Evolutionary conservation across 2,329 filamentous ascomycete species (phyloP).

Genomic region (Orbilia brochopaga): DNA sequence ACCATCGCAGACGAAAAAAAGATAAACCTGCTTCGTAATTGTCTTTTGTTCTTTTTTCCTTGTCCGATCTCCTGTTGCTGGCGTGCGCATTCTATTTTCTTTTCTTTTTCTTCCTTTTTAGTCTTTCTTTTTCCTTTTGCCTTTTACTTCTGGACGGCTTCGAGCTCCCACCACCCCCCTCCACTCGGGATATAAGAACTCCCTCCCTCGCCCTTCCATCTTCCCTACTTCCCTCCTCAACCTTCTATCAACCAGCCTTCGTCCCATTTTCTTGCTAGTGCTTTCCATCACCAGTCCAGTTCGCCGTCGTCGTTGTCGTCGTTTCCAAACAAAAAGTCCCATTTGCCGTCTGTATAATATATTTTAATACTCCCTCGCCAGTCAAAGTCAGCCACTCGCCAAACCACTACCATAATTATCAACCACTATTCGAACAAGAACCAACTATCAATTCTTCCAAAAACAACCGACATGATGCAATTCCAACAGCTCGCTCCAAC

Average conservation of each 20-base stretch:
- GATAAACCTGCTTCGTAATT: not conserved
- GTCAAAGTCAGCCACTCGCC: conserved; percentile 30
- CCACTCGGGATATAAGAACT: conserved; percentile 53
- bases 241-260: conserved; percentile 32
- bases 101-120: conserved; percentile 21
- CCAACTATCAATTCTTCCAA: conserved; percentile 22
- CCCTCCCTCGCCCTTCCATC: conserved; percentile 43
- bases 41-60: conserved; percentile 33
- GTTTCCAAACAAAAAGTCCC: conserved; percentile 25
- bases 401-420: not conserved
- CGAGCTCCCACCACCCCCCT: conserved; percentile 17
- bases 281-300: not conserved
- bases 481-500: conserved; percentile 49
- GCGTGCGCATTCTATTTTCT: not conserved
- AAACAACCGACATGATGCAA: conserved; percentile 33
- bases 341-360: conserved; percentile 21
- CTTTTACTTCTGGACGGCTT: conserved; percentile 19
- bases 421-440: not conserved
- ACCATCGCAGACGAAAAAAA: not conserved
- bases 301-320: no score
- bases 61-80: conserved; percentile 2
- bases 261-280: conserved; percentile 31
- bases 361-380: conserved; percentile 51
- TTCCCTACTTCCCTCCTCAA: conserved; percentile 23
- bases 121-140: conserved; percentile 37